Percentiles rank a stretch among this genome's conserved stretches.
These are phyloP conservation scores for Tulasnella sp. DNA, from an alignment of 768 basidiomycete genomes.

Conservation along the genomic window DNA sequence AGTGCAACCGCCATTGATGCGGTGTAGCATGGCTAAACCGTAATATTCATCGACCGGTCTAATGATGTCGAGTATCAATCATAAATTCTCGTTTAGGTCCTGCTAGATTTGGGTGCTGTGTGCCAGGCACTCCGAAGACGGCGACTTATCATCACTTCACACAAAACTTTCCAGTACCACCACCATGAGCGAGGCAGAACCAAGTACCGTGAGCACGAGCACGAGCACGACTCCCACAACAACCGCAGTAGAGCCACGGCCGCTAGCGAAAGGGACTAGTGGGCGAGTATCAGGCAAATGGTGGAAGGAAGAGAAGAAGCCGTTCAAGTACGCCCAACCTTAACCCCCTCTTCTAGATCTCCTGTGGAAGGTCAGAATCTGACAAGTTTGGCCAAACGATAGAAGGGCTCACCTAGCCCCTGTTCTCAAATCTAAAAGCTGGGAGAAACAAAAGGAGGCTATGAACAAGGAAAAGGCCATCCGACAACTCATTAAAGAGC, in stretches of 20 bases:
- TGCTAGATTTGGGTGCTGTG: no score
- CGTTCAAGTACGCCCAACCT: conserved; percentile 16
- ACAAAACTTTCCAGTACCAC: neutral
- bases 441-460: neutral
- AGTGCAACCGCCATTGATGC: no score
- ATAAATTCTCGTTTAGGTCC: no score
- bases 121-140: neutral
- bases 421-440: conserved; percentile 15
- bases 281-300: conserved; percentile 22
- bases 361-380: neutral
- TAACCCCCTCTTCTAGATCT: neutral
- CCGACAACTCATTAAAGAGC: conserved; percentile 8
- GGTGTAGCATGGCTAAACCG: no score
- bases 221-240: neutral
- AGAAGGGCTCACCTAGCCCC: conserved; percentile 15
- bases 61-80: no score
- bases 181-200: neutral
- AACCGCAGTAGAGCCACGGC: neutral
- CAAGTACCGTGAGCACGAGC: neutral
- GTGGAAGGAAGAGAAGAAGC: conserved; percentile 19
- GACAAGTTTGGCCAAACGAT: neutral
- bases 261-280: conserved; percentile 11
- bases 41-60: no score
- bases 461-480: conserved; percentile 13
- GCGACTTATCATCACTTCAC: neutral